Conservation (phyloP, 192 early-diverging fungal species). For the Podila epigama region DNA sequence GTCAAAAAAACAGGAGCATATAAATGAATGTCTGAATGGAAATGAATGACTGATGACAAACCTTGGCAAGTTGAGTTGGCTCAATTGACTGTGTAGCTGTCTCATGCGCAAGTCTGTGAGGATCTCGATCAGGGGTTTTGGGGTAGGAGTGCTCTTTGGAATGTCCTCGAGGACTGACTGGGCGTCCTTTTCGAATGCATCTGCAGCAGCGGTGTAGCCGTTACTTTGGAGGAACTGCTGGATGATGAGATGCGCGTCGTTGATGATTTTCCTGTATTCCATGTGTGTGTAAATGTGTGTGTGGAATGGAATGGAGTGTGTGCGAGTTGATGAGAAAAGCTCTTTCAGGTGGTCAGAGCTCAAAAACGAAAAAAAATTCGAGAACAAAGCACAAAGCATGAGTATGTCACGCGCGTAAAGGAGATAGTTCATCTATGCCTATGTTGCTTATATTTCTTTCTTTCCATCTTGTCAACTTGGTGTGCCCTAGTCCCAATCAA, state of each 20-base stretch:
- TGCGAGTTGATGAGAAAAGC: neutral
- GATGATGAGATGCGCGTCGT: slow-evolving; percentile 53
- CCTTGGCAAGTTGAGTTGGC: slow-evolving; percentile 50
- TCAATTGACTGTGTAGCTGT: slow-evolving; percentile 48
- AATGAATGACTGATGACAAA: no score
- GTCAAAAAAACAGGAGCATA: no score
- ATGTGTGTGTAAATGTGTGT: slow-evolving; percentile 1
- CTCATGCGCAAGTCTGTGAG: slow-evolving; percentile 34
- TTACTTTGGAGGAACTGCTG: slow-evolving; percentile 51
- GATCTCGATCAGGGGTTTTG: slow-evolving; percentile 54
- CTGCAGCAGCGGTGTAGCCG: slow-evolving; percentile 49
- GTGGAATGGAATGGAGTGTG: neutral
- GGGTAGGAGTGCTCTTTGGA: slow-evolving; percentile 27
- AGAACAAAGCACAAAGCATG: neutral
- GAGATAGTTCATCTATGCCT: no score
- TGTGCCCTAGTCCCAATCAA: no score
- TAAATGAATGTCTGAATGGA: no score
- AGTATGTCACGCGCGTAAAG: no score
- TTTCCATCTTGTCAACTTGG: no score
- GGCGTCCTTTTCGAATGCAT: slow-evolving; percentile 56
- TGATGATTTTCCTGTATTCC: slow-evolving; percentile 27
- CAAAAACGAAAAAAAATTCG: neutral
- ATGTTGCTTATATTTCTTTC: no score
- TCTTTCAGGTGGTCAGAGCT: neutral
- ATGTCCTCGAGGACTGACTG: slow-evolving; percentile 33